Evolutionary conservation across 148 eudicot genomes (phyloP).

Genomic region (Tetragonia tetragonoides): DNA sequence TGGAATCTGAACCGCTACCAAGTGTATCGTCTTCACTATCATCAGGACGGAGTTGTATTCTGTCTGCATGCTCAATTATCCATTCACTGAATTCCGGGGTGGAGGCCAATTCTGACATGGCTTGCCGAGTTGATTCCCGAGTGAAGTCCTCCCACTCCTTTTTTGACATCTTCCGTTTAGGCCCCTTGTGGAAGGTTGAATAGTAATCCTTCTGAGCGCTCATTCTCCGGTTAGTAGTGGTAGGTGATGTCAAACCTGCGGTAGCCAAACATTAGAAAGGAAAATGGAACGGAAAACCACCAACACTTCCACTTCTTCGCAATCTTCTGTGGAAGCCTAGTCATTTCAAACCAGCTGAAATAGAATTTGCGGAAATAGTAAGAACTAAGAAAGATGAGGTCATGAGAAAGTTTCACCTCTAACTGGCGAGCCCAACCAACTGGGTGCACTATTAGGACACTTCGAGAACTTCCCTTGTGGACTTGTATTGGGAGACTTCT

Average conservation of each 20-base stretch:
- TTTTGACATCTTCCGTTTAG: conserved; percentile 59
- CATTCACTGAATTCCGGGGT: conserved; percentile 75
- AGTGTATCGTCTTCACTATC: conserved; percentile 48
- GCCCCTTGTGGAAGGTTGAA: conserved; percentile 67
- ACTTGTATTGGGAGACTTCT: conserved; percentile 25
- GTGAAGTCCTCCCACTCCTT: conserved; percentile 68
- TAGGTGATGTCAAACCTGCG: conserved; percentile 42
- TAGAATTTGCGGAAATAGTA: neutral
- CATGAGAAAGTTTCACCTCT: conserved; percentile 15
- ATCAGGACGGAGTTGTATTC: conserved; percentile 51
- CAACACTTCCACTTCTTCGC: neutral
- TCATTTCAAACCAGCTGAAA: neutral
- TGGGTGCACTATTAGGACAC: conserved; percentile 21
- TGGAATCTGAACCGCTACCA: conserved; percentile 71
- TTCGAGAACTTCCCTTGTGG: conserved; percentile 21
- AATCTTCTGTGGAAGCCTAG: neutral
- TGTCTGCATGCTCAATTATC: conserved; percentile 56
- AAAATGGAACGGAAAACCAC: neutral
- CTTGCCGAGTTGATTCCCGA: conserved; percentile 56
- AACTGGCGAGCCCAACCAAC: conserved; percentile 32
- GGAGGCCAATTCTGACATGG: conserved; percentile 54
- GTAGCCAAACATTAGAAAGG: neutral
- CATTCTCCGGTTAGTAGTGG: conserved; percentile 19
- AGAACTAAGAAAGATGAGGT: neutral
- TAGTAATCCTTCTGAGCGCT: conserved; percentile 39